Percentiles rank a stretch among this genome's conserved stretches.
phyloP scores from a whole-genome alignment of 805 yeast species.

The Candida gorgasii region DNA sequence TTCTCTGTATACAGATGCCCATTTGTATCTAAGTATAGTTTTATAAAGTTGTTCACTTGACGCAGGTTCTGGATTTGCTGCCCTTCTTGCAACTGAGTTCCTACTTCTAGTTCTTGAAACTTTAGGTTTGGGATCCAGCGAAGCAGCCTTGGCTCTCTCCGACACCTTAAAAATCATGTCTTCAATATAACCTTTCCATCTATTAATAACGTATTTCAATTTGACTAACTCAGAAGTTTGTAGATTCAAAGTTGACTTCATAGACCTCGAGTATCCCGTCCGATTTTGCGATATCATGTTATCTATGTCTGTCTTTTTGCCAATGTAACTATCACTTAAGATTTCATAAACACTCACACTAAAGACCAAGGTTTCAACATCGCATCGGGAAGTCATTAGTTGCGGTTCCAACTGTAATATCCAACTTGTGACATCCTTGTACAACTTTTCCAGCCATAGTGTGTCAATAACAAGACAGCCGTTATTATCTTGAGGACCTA shows the following conservation, averaged over 20 bases:
- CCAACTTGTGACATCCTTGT: conserved; percentile 36
- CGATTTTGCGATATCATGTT: conserved; percentile 20
- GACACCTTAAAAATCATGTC: conserved; percentile 1
- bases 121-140: too few species aligned
- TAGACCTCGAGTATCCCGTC: conserved; percentile 20
- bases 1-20: conserved; percentile 36
- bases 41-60: not conserved
- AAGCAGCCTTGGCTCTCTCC: too few species aligned
- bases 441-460: conserved; percentile 39
- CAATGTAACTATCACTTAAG: conserved; percentile 43
- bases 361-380: conserved; percentile 17
- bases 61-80: too few species aligned
- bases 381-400: conserved; percentile 9
- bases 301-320: conserved; percentile 28
- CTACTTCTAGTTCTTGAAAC: too few species aligned
- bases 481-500: conserved; percentile 18
- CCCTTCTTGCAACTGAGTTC: too few species aligned
- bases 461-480: conserved; percentile 36
- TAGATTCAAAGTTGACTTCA: conserved; percentile 31
- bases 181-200: conserved; percentile 43
- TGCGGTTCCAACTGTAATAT: conserved; percentile 29
- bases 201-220: conserved; percentile 42
- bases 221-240: conserved; percentile 38
- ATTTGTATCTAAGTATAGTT: conserved; percentile 20
- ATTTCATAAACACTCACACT: conserved; percentile 48